A percentile compares a stretch with the other conserved stretches of the same genome.
Conservation (phyloP, 805 yeast species). For the Myxozyma monticola region DNA sequence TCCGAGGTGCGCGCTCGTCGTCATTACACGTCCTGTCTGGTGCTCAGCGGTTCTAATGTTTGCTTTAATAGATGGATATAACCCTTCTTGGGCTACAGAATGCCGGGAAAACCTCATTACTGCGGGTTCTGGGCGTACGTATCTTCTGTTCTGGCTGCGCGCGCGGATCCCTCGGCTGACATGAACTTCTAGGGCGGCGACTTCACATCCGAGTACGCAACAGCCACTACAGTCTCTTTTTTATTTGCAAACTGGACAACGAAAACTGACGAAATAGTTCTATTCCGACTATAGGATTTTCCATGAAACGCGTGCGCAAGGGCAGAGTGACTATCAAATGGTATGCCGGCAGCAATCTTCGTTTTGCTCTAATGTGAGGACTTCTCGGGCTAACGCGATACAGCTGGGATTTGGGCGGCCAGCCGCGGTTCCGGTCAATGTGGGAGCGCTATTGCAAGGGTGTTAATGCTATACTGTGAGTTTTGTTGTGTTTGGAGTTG, state of each 20-base stretch:
- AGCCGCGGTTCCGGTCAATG: constrained; percentile 43
- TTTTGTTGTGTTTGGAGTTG: neutral
- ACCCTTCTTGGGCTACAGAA: constrained; percentile 42
- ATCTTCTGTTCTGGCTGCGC: neutral
- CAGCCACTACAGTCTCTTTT: neutral
- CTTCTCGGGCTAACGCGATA: neutral
- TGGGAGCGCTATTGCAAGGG: constrained; percentile 45
- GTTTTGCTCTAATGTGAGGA: neutral
- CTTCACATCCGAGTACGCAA: constrained; percentile 38
- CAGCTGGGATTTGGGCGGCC: constrained; percentile 45
- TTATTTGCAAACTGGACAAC: no score
- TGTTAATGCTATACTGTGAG: constrained; percentile 40
- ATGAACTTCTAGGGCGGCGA: constrained; percentile 35
- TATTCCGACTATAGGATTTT: constrained; percentile 44
- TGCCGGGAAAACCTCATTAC: constrained; percentile 43
- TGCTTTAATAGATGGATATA: constrained; percentile 37
- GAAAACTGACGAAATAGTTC: constrained; percentile 30
- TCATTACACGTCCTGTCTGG: neutral
- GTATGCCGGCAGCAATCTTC: no score
- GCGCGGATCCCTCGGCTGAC: neutral
- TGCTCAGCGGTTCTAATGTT: neutral
- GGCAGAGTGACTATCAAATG: constrained; percentile 42
- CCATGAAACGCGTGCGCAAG: constrained; percentile 39
- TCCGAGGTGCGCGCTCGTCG: constrained; percentile 32
- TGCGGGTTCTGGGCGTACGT: constrained; percentile 38